Percentiles rank a stretch among this genome's conserved stretches.
These are phyloP conservation scores for Neocallimastix lanati DNA, from an alignment of 192 early-diverging fungal genomes.

Conservation along the genomic window DNA sequence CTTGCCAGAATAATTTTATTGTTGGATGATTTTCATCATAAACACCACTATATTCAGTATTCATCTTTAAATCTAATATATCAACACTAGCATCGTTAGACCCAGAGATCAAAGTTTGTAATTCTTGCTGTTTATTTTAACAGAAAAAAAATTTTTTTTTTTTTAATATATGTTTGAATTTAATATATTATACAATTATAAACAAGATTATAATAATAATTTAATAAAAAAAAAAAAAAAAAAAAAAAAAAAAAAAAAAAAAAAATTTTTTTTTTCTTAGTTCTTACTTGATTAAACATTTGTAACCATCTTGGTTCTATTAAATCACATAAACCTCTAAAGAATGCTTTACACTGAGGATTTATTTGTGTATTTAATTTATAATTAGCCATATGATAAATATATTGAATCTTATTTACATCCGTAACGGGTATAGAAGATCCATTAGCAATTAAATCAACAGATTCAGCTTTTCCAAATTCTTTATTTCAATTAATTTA, in stretches of 20 bases:
- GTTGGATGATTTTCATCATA: conserved; percentile 52
- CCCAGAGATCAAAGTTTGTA: conserved; percentile 78
- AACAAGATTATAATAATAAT: too few relatives aligned
- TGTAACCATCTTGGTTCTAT: conserved; percentile 71
- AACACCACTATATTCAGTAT: conserved; percentile 61
- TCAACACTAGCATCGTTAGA: conserved; percentile 48
- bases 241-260: too few relatives aligned
- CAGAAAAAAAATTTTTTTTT: too few relatives aligned
- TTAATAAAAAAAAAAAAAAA: too few relatives aligned
- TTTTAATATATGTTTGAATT: not conserved
- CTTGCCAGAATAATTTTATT: conserved; percentile 57
- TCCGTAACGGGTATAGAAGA: conserved; percentile 59
- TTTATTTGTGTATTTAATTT: conserved; percentile 68
- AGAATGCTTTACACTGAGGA: conserved; percentile 62
- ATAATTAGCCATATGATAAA: conserved; percentile 73
- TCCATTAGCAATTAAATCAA: conserved; percentile 66
- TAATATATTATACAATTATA: too few relatives aligned
- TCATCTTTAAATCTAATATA: conserved; percentile 46
- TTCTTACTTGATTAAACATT: conserved; percentile 72
- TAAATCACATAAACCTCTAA: conserved; percentile 62
- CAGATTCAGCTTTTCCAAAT: conserved; percentile 1
- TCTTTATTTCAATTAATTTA: not conserved
- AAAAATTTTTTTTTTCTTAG: too few relatives aligned
- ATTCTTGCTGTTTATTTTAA: conserved; percentile 45
- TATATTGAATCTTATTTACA: conserved; percentile 70